Conservation (phyloP, 2,329 filamentous ascomycete species). For the Tothia fuscella region DNA sequence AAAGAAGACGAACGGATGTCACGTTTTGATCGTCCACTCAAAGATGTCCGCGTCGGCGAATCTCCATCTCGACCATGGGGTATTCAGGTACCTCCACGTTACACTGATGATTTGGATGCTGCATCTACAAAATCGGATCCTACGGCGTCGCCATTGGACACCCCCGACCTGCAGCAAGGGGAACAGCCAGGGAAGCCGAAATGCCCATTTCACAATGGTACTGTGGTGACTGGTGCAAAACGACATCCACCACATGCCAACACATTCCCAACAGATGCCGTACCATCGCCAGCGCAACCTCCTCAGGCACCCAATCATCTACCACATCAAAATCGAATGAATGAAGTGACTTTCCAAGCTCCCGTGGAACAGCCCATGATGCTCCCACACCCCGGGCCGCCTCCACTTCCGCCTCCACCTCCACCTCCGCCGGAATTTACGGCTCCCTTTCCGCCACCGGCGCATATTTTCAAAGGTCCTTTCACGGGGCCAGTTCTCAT, state of each 20-base stretch:
- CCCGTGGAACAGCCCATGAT: not conserved
- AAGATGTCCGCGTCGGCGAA: conserved; percentile 86
- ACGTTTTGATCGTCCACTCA: conserved; percentile 73
- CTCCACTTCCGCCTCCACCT: not conserved
- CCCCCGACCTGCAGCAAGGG: conserved; percentile 17
- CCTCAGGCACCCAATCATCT: not conserved
- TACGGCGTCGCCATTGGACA: conserved; percentile 32
- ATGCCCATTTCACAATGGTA: conserved; percentile 13
- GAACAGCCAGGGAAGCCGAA: conserved; percentile 6
- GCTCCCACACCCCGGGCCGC: not conserved
- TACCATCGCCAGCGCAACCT: not conserved
- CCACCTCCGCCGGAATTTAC: not conserved
- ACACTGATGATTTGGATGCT: conserved; percentile 22
- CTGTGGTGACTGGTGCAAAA: not conserved
- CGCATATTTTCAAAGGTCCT: no score
- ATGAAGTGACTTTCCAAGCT: not conserved
- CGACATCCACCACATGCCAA: no score
- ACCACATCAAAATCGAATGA: not conserved
- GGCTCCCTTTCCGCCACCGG: no score
- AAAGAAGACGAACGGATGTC: conserved; percentile 48
- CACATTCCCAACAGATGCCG: not conserved
- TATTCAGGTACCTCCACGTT: conserved; percentile 60
- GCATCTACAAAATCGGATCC: conserved; percentile 27
- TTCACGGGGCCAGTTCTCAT: no score
- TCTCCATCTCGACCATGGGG: conserved; percentile 91